These are phyloP conservation scores for Buxus sempervirens DNA, from an alignment of 164 flowering plant species.

Conservation along the genomic window DNA sequence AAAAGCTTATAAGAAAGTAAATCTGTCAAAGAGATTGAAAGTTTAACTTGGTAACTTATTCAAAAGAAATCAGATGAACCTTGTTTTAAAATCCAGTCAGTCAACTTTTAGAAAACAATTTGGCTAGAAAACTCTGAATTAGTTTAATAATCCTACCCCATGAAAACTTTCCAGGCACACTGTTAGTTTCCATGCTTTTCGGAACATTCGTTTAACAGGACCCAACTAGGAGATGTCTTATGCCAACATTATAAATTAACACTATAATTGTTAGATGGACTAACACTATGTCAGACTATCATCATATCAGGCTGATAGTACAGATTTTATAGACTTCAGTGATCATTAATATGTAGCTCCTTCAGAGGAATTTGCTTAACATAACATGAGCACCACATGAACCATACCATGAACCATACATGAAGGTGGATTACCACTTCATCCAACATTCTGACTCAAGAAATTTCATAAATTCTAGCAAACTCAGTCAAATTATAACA, in stretches of 20 bases:
- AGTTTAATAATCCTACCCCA: background rate
- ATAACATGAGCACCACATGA: too few relatives aligned
- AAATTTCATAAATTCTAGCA: background rate
- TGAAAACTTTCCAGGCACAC: too few relatives aligned
- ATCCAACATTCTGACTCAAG: background rate
- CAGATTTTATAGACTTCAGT: background rate
- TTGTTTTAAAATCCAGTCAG: background rate
- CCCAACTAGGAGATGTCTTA: background rate
- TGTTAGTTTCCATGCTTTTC: background rate
- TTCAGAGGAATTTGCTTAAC: too few relatives aligned
- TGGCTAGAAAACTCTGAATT: background rate
- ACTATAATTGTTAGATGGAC: too few relatives aligned
- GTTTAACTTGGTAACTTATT: background rate
- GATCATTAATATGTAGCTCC: background rate
- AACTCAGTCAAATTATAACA: background rate
- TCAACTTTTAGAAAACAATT: background rate
- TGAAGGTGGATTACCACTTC: too few relatives aligned
- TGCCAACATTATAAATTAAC: background rate
- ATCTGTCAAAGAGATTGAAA: background rate
- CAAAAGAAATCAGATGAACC: background rate
- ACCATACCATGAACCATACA: too few relatives aligned
- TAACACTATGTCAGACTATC: background rate
- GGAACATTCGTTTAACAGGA: background rate
- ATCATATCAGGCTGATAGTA: background rate
- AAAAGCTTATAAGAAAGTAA: too few relatives aligned